Percentiles rank a stretch among this genome's conserved stretches.
Conservation (phyloP, 805 yeast species). For the Tetrapisispora fleetii region DNA sequence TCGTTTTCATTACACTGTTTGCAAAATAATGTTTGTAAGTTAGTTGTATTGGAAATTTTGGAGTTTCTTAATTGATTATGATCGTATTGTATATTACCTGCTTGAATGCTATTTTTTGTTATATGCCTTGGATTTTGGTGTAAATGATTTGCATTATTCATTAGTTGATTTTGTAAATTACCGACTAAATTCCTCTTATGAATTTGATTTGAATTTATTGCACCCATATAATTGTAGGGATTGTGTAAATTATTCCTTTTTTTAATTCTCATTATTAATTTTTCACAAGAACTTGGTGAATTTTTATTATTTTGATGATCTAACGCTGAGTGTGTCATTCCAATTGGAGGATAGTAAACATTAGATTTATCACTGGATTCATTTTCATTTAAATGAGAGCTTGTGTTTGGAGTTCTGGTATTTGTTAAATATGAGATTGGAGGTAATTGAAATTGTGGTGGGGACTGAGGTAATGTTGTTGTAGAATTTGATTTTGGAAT, state of each 20-base stretch:
- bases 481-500: not conserved
- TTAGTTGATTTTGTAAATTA: not conserved
- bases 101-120: not conserved
- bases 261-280: constrained; percentile 2
- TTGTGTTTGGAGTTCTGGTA: not conserved
- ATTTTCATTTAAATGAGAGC: not conserved
- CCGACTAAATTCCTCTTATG: not conserved
- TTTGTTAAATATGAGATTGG: constrained; percentile 3
- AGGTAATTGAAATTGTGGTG: constrained; percentile 2
- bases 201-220: not conserved
- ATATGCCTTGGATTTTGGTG: not conserved
- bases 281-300: not conserved
- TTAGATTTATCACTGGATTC: not conserved
- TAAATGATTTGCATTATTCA: not conserved
- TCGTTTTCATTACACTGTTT: constrained; percentile 62
- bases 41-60: not conserved
- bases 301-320: not conserved
- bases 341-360: not conserved
- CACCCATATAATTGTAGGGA: not conserved
- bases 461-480: not conserved
- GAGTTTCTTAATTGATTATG: not conserved
- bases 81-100: not conserved
- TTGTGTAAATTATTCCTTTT: constrained; percentile 1
- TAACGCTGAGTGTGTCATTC: not conserved
- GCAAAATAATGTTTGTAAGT: constrained; percentile 30